phyloP scores from a whole-genome alignment of 2,329 filamentous ascomycete genomes.

The Aspergillus sergii region DNA sequence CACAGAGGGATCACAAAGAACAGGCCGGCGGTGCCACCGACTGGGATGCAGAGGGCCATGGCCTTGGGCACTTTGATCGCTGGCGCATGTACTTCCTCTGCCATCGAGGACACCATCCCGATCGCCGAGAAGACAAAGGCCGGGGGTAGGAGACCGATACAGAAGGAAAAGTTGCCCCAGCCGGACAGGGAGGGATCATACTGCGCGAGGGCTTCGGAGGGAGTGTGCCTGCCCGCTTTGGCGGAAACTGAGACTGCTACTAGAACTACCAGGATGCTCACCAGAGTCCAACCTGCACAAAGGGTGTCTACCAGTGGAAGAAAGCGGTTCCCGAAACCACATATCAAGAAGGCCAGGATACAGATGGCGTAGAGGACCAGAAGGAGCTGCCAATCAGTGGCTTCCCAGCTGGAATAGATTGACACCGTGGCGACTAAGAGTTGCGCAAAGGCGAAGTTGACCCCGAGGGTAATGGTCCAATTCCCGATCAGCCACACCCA shows the following conservation, averaged over 20 bases:
- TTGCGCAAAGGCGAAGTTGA: constrained; percentile 60
- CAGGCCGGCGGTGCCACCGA: constrained; percentile 57
- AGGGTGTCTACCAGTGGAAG: constrained; percentile 65
- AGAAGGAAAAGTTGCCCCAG: constrained; percentile 63
- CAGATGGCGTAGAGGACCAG: constrained; percentile 72
- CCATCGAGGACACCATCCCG: constrained; percentile 66
- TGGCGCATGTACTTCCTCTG: constrained; percentile 59
- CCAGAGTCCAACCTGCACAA: constrained; percentile 57
- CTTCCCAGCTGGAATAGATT: constrained; percentile 57
- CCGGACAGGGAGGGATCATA: constrained; percentile 60
- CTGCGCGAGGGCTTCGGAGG: constrained; percentile 56
- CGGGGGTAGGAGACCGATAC: constrained; percentile 62
- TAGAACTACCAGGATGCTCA: constrained; percentile 61
- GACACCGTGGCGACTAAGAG: constrained; percentile 55
- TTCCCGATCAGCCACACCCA: constrained; percentile 58
- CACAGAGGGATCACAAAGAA: constrained; percentile 61
- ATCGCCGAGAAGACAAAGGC: constrained; percentile 63
- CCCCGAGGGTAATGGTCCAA: constrained; percentile 56
- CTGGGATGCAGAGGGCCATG: constrained; percentile 55
- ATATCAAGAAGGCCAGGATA: constrained; percentile 65
- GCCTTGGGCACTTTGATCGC: constrained; percentile 56
- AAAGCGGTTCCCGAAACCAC: constrained; percentile 67
- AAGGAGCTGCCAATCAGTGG: constrained; percentile 66
- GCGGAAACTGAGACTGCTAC: constrained; percentile 59
- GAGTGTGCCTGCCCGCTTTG: constrained; percentile 55